phyloP scores from a whole-genome alignment of 441 rosid species.

The Aquilaria agallochum region DNA sequence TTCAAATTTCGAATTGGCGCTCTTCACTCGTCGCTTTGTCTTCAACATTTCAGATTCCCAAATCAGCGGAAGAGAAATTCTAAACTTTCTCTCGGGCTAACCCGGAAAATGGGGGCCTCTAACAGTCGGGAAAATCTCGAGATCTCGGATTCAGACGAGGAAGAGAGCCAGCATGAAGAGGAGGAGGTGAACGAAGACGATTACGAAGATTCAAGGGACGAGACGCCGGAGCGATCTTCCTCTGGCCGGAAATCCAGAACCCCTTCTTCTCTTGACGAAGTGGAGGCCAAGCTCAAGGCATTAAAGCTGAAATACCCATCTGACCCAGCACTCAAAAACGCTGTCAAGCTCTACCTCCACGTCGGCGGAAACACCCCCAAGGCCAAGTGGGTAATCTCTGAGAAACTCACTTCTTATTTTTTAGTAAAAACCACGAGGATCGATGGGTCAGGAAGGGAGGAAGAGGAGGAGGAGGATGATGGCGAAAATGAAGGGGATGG shows the following conservation, averaged over 20 bases:
- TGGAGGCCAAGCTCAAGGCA: slow-evolving; percentile 72
- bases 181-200: slow-evolving; percentile 42
- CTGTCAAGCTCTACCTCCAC: slow-evolving; percentile 73
- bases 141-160: slow-evolving; percentile 68
- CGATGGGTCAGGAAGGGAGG: slow-evolving; percentile 21
- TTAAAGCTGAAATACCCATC: slow-evolving; percentile 80
- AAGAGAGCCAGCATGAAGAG: slow-evolving; percentile 29
- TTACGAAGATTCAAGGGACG: slow-evolving; percentile 49
- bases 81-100: slow-evolving; percentile 15
- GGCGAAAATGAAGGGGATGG: slow-evolving; percentile 41
- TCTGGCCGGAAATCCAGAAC: slow-evolving; percentile 37
- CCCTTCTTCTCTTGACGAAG: slow-evolving; percentile 69
- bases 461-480: slow-evolving; percentile 45
- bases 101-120: slow-evolving; percentile 52
- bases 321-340: slow-evolving; percentile 39
- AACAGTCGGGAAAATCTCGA: slow-evolving; percentile 85
- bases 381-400: slow-evolving; percentile 90
- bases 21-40: slow-evolving; percentile 13
- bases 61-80: slow-evolving; percentile 4
- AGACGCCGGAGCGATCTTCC: slow-evolving; percentile 47
- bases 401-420: slow-evolving; percentile 54
- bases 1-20: slow-evolving; percentile 65
- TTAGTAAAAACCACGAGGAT: slow-evolving; percentile 48
- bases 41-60: neutral
- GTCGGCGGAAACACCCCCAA: slow-evolving; percentile 83